A percentile compares a stretch with the other conserved stretches of the same genome.
These are phyloP conservation scores for Corynespora cassiicola DNA, from an alignment of 2,329 filamentous ascomycete genomes.

Conservation along the genomic window DNA sequence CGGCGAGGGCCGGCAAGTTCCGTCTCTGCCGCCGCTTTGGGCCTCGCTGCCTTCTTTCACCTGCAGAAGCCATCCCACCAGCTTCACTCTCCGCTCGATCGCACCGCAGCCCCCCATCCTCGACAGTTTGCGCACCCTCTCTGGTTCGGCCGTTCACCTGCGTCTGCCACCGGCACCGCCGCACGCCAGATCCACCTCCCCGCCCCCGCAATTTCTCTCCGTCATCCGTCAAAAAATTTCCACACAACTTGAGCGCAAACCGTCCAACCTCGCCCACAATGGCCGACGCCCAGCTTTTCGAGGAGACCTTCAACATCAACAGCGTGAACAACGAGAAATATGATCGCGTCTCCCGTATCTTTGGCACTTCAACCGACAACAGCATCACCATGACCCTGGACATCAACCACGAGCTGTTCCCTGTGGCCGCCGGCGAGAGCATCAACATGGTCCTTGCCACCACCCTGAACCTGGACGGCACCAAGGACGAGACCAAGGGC, in stretches of 20 bases:
- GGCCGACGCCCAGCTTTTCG: constrained; percentile 90
- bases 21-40: too few relatives aligned
- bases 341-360: constrained; percentile 89
- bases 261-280: constrained; percentile 52
- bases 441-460: constrained; percentile 84
- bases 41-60: too few relatives aligned
- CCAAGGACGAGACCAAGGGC: constrained; percentile 59
- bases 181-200: too few relatives aligned
- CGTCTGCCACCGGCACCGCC: too few relatives aligned
- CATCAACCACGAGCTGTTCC: constrained; percentile 93
- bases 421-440: constrained; percentile 74
- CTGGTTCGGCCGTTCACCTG: too few relatives aligned
- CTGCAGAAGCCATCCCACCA: too few relatives aligned
- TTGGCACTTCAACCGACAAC: constrained; percentile 78
- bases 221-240: too few relatives aligned
- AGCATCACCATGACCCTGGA: constrained; percentile 83
- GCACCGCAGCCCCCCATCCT: too few relatives aligned
- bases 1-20: too few relatives aligned
- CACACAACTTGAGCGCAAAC: too few relatives aligned
- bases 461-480: constrained; percentile 85
- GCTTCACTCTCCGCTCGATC: too few relatives aligned
- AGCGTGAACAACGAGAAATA: constrained; percentile 85
- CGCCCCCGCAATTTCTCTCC: background rate
- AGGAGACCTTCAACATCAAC: constrained; percentile 87
- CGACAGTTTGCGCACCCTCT: too few relatives aligned